Percentiles rank a stretch among this genome's conserved stretches.
Evolutionary conservation across 2,329 filamentous ascomycete species (phyloP).

Genomic region (Sporothrix luriei): DNA sequence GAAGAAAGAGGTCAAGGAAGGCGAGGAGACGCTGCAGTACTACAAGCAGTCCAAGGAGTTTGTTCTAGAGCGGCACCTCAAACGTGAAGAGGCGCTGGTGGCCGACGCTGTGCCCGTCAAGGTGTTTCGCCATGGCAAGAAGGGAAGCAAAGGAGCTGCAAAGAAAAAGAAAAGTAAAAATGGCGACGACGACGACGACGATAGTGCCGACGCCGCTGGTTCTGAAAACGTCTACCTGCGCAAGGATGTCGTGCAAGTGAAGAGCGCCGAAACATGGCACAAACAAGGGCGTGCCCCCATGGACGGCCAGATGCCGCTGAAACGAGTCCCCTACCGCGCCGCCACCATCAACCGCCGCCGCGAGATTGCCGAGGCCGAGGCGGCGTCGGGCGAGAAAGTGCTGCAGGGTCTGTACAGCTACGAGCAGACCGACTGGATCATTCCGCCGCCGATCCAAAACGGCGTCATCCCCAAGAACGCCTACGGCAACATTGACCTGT

Average conservation of each 20-base stretch:
- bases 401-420: slow-evolving; percentile 82
- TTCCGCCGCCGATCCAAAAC: slow-evolving; percentile 80
- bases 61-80: slow-evolving; percentile 81
- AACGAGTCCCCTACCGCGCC: slow-evolving; percentile 85
- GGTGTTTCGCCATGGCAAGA: slow-evolving; percentile 68
- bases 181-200: background rate
- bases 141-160: slow-evolving; percentile 43
- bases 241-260: slow-evolving; percentile 78
- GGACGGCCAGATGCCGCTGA: slow-evolving; percentile 72
- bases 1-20: slow-evolving; percentile 72
- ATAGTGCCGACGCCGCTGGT: background rate
- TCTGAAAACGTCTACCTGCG: slow-evolving; percentile 76
- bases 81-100: slow-evolving; percentile 85
- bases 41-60: slow-evolving; percentile 86
- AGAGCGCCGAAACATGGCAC: slow-evolving; percentile 95
- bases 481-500: slow-evolving; percentile 96
- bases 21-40: slow-evolving; percentile 80
- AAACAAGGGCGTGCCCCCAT: slow-evolving; percentile 85
- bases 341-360: slow-evolving; percentile 85
- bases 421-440: slow-evolving; percentile 93
- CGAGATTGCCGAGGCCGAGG: slow-evolving; percentile 84
- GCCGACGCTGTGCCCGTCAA: slow-evolving; percentile 70
- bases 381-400: slow-evolving; percentile 77
- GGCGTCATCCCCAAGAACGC: slow-evolving; percentile 90
- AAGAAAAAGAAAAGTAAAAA: slow-evolving; percentile 22